Base-by-base conservation (phyloP, 345 rosid genomes). In the Salix brachista region DNA sequence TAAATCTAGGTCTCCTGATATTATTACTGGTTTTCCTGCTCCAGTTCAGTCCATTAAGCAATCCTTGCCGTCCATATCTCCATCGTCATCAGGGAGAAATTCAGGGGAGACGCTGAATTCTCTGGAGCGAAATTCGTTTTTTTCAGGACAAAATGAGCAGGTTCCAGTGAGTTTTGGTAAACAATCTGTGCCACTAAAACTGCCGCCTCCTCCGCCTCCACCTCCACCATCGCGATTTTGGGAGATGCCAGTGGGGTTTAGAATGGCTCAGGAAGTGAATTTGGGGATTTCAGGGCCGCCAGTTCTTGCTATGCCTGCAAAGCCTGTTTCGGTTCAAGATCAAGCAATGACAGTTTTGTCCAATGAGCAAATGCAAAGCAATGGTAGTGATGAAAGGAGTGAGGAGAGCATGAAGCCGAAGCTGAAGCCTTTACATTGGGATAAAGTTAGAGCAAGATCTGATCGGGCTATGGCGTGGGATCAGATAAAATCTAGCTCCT, bases 401-500 rank as follows among this genome's bases (percentile, higher is more conserved):
- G 91, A 84, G n/a, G 92, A 88, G 72, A 85, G 71, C 23, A 69
- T 75, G 21, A 91, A 81, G 84, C 97, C 95, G 8, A 96, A 92
- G 82, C 77, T 94, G 88, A 96, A 94, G 83, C 83, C 99, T 77
- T 87, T 96, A 79, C 98, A 96, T 60, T 96, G 99, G 99, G 99
- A 96, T 79, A 96, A 96, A 88, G 99, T 96, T 76, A 81, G 92
- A 75, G 97, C 98, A 18, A 92, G 93, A 83, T 96, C 99, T 0
- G 95, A 89, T 77, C 90, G 93, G 65, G 97, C 80, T 66, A 96
- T 90, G 92, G 98, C 90, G 84, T 96, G 99, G 98, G 99, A 96
- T 84, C 97, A 94, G 86, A 79, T 94, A 32, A 89, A 86, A 82
- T 83, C 97, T 48, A 94, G 94, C 86, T 94, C 98, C 5, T 96